A percentile compares a stretch with the other conserved stretches of the same genome.
Evolutionary conservation across 2,329 filamentous ascomycete species (phyloP).

Genomic region (Microascus cirrosus): DNA sequence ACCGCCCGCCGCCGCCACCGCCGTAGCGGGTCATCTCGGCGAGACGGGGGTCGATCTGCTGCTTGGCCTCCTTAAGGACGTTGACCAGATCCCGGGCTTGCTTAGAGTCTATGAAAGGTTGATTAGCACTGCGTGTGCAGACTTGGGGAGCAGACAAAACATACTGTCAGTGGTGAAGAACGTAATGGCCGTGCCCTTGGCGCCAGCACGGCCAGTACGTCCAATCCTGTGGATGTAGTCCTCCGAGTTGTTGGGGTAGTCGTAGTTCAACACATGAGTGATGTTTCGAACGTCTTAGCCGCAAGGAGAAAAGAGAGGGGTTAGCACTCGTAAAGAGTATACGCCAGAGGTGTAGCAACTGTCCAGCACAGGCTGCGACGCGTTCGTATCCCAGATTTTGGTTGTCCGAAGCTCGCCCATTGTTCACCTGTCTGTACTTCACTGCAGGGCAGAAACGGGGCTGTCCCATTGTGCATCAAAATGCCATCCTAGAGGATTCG

Average conservation of each 20-base stretch:
- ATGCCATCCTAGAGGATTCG: constrained; percentile 41
- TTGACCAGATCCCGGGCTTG: constrained; percentile 93
- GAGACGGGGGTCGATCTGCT: constrained; percentile 92
- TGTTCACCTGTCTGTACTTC: constrained; percentile 29
- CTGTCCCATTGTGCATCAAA: constrained; percentile 46
- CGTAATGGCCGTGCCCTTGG: constrained; percentile 91
- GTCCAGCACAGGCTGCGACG: constrained; percentile 40
- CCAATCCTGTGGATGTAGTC: constrained; percentile 97
- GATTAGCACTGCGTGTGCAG: constrained; percentile 20
- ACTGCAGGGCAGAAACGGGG: constrained; percentile 43
- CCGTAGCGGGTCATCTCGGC: constrained; percentile 93
- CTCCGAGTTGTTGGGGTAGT: constrained; percentile 98
- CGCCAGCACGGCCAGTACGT: constrained; percentile 90
- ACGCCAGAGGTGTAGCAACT: constrained; percentile 37
- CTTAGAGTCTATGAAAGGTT: constrained; percentile 56
- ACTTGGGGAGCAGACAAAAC: constrained; percentile 25
- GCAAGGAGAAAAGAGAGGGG: constrained; percentile 42
- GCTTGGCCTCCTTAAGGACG: constrained; percentile 92
- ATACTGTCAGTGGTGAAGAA: constrained; percentile 98
- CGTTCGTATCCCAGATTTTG: not conserved
- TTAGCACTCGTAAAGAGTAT: constrained; percentile 56
- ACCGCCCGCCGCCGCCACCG: constrained; percentile 66
- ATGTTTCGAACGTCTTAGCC: constrained; percentile 99
- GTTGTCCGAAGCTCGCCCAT: constrained; percentile 8
- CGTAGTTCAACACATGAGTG: constrained; percentile 99